Base-by-base conservation (phyloP, 108 stramenopile genomes). In the Nitzschia sp. region DNA sequence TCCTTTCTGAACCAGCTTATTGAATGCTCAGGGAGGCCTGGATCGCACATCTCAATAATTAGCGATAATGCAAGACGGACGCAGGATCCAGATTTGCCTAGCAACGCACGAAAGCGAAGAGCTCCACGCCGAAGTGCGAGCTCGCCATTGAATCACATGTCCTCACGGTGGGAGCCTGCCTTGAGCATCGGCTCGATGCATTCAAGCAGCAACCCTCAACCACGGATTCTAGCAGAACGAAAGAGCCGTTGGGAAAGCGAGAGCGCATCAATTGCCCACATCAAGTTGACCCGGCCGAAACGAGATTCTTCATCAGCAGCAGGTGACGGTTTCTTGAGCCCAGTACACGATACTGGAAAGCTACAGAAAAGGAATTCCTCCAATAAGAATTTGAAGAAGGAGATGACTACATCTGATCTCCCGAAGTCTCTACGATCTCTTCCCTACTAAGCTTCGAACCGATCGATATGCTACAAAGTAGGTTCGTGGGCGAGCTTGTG, bases 91-190 rank as follows among this genome's bases (percentile, higher is more conserved):
- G 61, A 62, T 9, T 42, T 45, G 5, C 13, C 13, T 1, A n/a
- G 32, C 9, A 62, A 17, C 24, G 33, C 42, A 46, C 36, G 61
- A 42, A 42, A 42, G 26, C 19, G 61, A 23, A 13, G 42, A 46
- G 38, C 38, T 42, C 38, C 42, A 1, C 32, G 36, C 1, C 61
- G 61, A 38, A 62, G 61, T 62, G 61, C 32, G 5, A 62, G 61
- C 23, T 45, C 61, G 1, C 61, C 61, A 45, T 62, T 62, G 42
- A 46, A 62, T 34, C 61, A 62, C 42, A 62, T 62, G 61, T 42
- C 61, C 2, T 42, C 61, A 62, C 35, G 61, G 21, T 62, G 61
- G 61, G 61, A 62, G 11, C 8, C 61, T 18, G 36, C 61, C 8
- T 62, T 13, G n/a, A 46, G 42, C 11, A 23, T 46, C 25, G 25